Evolutionary conservation across 257 asterid genomes (phyloP).

Genomic region (Haberlea rhodopensis): DNA sequence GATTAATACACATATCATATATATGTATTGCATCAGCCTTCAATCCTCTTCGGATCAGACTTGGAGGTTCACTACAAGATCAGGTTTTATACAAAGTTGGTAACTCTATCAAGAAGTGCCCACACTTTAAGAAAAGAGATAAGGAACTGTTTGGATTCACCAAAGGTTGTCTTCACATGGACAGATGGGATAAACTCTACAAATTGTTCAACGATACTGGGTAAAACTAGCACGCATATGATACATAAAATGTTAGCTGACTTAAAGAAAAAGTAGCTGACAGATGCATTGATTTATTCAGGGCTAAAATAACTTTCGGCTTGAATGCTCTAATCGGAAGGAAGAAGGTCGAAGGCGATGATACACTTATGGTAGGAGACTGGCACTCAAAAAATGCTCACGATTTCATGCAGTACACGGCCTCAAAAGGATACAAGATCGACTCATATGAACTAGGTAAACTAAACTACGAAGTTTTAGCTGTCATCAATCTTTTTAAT

Average conservation of each 20-base stretch:
- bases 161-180: conserved; percentile 57
- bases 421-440: conserved; percentile 61
- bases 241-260: no score
- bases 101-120: conserved; percentile 37
- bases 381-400: conserved; percentile 62
- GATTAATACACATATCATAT: no score
- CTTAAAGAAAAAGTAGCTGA: background rate
- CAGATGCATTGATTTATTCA: conserved; percentile 19
- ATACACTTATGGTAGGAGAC: conserved; percentile 47
- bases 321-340: conserved; percentile 72
- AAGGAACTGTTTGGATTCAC: conserved; percentile 53
- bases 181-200: conserved; percentile 69
- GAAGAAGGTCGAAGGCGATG: conserved; percentile 19
- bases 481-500: no score
- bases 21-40: conserved; percentile 54
- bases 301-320: conserved; percentile 65
- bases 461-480: no score
- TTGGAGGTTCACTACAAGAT: conserved; percentile 77
- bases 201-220: conserved; percentile 51
- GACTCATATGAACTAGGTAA: conserved; percentile 85
- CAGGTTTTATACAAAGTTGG: conserved; percentile 60
- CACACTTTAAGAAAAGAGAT: conserved; percentile 36
- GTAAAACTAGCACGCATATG: conserved; percentile 28
- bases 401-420: conserved; percentile 58
- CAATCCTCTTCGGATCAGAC: conserved; percentile 50